Evolutionary conservation across 805 yeast species (phyloP).

Genomic region (Pichia insulana): DNA sequence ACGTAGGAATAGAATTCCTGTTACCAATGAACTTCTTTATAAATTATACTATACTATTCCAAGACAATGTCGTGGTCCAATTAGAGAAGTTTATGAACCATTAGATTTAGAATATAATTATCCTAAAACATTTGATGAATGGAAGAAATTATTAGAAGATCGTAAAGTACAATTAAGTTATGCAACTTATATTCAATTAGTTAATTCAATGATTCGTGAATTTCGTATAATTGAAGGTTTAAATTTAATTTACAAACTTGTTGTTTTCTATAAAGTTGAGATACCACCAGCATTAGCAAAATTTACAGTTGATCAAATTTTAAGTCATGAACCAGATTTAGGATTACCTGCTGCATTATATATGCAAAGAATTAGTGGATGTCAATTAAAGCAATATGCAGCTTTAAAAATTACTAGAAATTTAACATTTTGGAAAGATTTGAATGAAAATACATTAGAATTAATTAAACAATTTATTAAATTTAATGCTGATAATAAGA

Average conservation of each 20-base stretch:
- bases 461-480: not conserved
- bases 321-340: conserved; percentile 3
- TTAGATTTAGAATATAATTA: not conserved
- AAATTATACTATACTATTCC: conserved; percentile 6
- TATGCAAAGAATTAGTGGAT: conserved; percentile 5
- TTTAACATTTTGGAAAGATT: not conserved
- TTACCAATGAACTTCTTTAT: conserved; percentile 3
- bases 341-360: conserved; percentile 7
- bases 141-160: not conserved
- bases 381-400: not conserved
- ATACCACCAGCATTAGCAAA: conserved; percentile 1
- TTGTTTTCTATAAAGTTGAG: not conserved
- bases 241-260: conserved; percentile 1
- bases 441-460: not conserved
- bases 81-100: not conserved
- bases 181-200: conserved; percentile 2
- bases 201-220: conserved; percentile 6
- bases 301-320: conserved; percentile 2
- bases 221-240: conserved; percentile 9
- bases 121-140: not conserved
- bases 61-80: not conserved
- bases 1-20: not conserved
- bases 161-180: conserved; percentile 3
- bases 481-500: not conserved
- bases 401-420: not conserved